These are phyloP conservation scores for Nannochloropsis gaditana DNA, from an alignment of 108 stramenopile genomes.

Conservation along the genomic window DNA sequence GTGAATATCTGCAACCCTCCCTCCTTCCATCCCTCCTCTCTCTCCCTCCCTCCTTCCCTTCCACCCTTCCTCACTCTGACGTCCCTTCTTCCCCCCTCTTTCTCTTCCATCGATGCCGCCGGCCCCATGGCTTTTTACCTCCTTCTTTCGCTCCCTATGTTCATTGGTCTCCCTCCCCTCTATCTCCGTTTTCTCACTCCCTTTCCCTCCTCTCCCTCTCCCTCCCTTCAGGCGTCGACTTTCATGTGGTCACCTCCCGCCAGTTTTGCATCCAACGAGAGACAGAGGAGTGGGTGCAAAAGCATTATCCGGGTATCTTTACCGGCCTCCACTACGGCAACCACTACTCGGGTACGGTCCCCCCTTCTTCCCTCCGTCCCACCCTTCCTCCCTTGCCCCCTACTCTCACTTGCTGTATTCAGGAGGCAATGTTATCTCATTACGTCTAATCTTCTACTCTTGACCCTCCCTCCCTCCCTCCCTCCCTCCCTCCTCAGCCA, in stretches of 20 bases:
- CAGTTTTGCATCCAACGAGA: not conserved
- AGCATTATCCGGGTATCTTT: constrained; percentile 53
- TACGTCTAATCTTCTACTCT: no score
- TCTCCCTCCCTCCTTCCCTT: not conserved
- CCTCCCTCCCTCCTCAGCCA: no score
- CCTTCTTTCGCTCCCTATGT: not conserved
- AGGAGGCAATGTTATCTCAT: no score
- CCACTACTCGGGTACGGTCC: constrained; percentile 39
- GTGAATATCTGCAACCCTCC: not conserved
- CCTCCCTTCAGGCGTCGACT: not conserved
- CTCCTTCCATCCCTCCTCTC: not conserved
- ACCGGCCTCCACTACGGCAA: constrained; percentile 53
- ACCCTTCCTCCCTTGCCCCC: no score
- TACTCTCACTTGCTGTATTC: no score
- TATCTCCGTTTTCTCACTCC: not conserved
- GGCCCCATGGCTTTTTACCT: not conserved
- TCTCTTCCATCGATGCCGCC: not conserved
- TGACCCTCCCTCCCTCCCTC: no score
- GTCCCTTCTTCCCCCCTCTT: not conserved
- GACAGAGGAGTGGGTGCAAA: constrained; percentile 49
- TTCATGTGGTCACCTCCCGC: not conserved
- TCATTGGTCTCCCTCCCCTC: not conserved
- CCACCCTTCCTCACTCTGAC: not conserved
- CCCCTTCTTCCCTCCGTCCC: not conserved
- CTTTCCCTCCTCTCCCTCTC: not conserved